Conservation (phyloP, 805 yeast genomes). For the Saturnispora mendoncae region DNA sequence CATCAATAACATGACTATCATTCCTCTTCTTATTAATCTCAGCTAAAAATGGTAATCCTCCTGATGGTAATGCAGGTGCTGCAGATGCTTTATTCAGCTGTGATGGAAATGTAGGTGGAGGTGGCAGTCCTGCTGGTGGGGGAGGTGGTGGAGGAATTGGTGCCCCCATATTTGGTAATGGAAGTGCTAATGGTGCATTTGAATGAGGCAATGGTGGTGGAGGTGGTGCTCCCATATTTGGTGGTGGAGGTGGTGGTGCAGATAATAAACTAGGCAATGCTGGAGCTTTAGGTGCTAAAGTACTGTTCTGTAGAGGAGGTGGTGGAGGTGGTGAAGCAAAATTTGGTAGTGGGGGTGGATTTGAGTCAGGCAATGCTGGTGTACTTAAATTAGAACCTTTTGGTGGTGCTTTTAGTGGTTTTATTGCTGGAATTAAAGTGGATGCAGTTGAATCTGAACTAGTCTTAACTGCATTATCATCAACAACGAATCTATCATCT, state of each 20-base stretch:
- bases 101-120: slow-evolving; percentile 16
- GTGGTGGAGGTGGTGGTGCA: slow-evolving; percentile 14
- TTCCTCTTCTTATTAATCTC: slow-evolving; percentile 49
- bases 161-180: slow-evolving; percentile 17
- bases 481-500: slow-evolving; percentile 39
- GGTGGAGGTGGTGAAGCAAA: slow-evolving; percentile 8
- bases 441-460: too few species aligned
- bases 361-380: slow-evolving; percentile 11
- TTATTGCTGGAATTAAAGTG: too few species aligned
- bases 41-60: slow-evolving; percentile 48
- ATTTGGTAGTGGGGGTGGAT: slow-evolving; percentile 20
- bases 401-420: too few species aligned
- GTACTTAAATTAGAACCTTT: not conserved
- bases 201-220: slow-evolving; percentile 7
- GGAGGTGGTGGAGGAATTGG: slow-evolving; percentile 20
- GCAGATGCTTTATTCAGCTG: slow-evolving; percentile 11
- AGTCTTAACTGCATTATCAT: too few species aligned
- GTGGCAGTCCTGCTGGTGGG: slow-evolving; percentile 12
- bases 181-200: too few species aligned
- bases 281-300: slow-evolving; percentile 19
- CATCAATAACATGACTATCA: slow-evolving; percentile 42
- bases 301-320: too few species aligned
- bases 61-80: slow-evolving; percentile 26
- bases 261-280: slow-evolving; percentile 21
- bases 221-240: slow-evolving; percentile 7